These are phyloP conservation scores for Exsudoporus frostii DNA, from an alignment of 768 basidiomycete genomes.

Conservation along the genomic window DNA sequence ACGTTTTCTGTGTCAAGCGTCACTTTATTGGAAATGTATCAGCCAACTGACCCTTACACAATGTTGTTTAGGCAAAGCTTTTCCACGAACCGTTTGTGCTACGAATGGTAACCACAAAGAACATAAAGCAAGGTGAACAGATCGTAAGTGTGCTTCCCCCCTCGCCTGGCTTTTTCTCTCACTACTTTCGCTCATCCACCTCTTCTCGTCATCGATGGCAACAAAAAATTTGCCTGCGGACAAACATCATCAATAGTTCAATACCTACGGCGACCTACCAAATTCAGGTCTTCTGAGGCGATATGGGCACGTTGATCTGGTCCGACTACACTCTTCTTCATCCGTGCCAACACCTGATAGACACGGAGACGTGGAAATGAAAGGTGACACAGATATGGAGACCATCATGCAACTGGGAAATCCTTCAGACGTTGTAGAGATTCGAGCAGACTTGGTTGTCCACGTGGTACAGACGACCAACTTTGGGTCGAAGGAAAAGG, in stretches of 20 bases:
- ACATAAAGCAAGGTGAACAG: slow-evolving; percentile 76
- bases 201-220: not conserved
- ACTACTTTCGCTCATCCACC: not conserved
- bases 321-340: slow-evolving; percentile 47
- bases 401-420: slow-evolving; percentile 47
- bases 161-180: not conserved
- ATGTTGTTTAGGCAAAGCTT: slow-evolving; percentile 63
- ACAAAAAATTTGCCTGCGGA: not conserved
- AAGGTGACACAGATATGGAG: slow-evolving; percentile 16
- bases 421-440: slow-evolving; percentile 76
- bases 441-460: slow-evolving; percentile 69
- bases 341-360: not conserved
- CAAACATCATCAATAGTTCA: slow-evolving; percentile 55
- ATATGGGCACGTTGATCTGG: slow-evolving; percentile 87
- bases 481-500: slow-evolving; percentile 9
- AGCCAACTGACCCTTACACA: not conserved
- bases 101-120: slow-evolving; percentile 77
- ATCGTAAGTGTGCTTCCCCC: slow-evolving; percentile 56
- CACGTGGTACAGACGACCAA: slow-evolving; percentile 29
- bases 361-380: slow-evolving; percentile 12
- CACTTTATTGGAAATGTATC: no score
- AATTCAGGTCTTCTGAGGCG: slow-evolving; percentile 92
- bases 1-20: not conserved
- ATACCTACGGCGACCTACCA: slow-evolving; percentile 92
- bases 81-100: slow-evolving; percentile 73